These are phyloP conservation scores for Hysterangium stoloniferum DNA, from an alignment of 768 basidiomycete species.

Conservation along the genomic window DNA sequence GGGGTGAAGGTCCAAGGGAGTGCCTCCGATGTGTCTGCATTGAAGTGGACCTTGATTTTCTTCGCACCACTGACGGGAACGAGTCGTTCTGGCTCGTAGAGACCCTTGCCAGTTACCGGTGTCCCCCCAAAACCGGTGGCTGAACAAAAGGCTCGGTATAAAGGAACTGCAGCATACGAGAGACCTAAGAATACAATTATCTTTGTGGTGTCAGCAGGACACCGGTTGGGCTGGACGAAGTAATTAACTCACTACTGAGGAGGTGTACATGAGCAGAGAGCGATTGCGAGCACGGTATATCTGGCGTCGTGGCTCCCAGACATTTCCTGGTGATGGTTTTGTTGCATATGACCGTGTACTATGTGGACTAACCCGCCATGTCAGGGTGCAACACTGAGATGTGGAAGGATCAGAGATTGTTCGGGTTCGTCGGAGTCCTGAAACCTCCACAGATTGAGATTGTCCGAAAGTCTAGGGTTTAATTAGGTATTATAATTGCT, in stretches of 20 bases:
- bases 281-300: slow-evolving; percentile 57
- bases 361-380: neutral
- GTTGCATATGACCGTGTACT: neutral
- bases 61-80: slow-evolving; percentile 60
- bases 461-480: too few relatives aligned
- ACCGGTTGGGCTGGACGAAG: neutral
- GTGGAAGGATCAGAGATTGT: neutral
- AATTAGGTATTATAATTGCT: neutral
- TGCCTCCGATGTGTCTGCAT: slow-evolving; percentile 82
- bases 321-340: neutral
- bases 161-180: slow-evolving; percentile 95
- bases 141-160: slow-evolving; percentile 97
- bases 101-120: slow-evolving; percentile 80
- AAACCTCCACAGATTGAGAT: too few relatives aligned
- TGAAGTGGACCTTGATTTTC: slow-evolving; percentile 92
- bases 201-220: slow-evolving; percentile 30
- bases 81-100: slow-evolving; percentile 79
- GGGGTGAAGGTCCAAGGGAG: slow-evolving; percentile 93
- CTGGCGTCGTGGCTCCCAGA: slow-evolving; percentile 26
- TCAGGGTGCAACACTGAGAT: too few relatives aligned
- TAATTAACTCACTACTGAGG: slow-evolving; percentile 58
- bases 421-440: neutral
- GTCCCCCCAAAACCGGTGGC: slow-evolving; percentile 96
- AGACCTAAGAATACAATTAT: slow-evolving; percentile 72
- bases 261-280: slow-evolving; percentile 74